These are phyloP conservation scores for Taiwanofungus camphoratus DNA, from an alignment of 1,284 basidiomycete genomes.

Conservation along the genomic window DNA sequence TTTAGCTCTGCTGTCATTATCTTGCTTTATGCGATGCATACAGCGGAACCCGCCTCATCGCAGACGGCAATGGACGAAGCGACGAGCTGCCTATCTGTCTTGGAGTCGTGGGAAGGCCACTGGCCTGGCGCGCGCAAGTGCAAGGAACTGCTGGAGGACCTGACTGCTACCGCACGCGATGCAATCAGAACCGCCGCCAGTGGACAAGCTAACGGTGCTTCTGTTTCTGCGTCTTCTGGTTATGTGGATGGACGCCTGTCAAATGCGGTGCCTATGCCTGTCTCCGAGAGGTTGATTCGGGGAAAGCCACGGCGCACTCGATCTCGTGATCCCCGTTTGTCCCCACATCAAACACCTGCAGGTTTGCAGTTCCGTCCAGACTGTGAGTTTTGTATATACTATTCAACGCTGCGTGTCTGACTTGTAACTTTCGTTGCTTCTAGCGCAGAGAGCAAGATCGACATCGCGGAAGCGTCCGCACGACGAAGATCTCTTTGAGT, in stretches of 20 bases:
- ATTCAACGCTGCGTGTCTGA: conserved; percentile 4
- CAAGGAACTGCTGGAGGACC: conserved; percentile 68
- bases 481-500: conserved; percentile 51
- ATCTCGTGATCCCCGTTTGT: conserved; percentile 53
- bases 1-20: conserved; percentile 89
- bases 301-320: conserved; percentile 49
- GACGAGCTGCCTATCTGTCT: conserved; percentile 61
- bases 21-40: conserved; percentile 83
- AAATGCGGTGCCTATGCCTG: conserved; percentile 27
- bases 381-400: conserved; percentile 39
- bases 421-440: conserved; percentile 20
- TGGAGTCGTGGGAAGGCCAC: conserved; percentile 79
- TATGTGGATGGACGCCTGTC: conserved; percentile 19
- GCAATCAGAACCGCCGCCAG: conserved; percentile 41
- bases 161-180: conserved; percentile 62
- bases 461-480: conserved; percentile 66
- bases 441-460: conserved; percentile 64
- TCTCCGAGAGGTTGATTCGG: conserved; percentile 40
- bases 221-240: conserved; percentile 15
- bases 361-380: conserved; percentile 62
- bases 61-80: conserved; percentile 78
- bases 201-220: conserved; percentile 13
- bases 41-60: conserved; percentile 61
- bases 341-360: conserved; percentile 53
- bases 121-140: conserved; percentile 89